Base-by-base conservation (phyloP, 1,284 basidiomycete species). In the Cutaneotrichosporon sp. region DNA sequence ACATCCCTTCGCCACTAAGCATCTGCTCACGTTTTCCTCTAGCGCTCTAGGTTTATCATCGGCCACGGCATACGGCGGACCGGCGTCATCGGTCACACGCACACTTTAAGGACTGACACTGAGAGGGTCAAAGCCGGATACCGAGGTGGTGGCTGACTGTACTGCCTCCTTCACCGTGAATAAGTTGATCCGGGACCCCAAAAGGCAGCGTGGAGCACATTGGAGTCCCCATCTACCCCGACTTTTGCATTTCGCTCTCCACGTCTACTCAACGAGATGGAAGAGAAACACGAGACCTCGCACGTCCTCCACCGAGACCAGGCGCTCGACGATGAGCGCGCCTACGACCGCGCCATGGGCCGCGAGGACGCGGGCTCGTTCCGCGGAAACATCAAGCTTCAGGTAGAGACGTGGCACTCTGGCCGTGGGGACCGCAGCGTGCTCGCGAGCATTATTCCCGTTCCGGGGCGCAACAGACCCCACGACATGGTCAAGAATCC, bases 401-500 rank as follows among this genome's bases (percentile, higher is more conserved):
- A 72, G 50, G 55, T 72, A 7, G 55, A 57, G 3, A 60, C 61
- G 17, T 72, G 70, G 70, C 70, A 71, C 39, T 65, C 63, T 7
- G 52, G 60, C 49, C 56, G 70, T 16, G 66, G 64, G 6, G 57
- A 64, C 58, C 60, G 59, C 33, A 59, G 60, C 1, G 62, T 71
- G 43, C 17, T 57, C 3, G 33, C 58, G 7, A 42, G 60, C 16
- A 65, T 70, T 52, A 59, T 70, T 41, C 70, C 70, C 5, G 43
- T 32, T 26, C 55, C 59, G 10, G 41, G 56, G 29, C 46, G 47
- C 16, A 41, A 46, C 10, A 17, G 37, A 8, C 33, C 38, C 4
- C 44, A 54, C 37, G 51, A 49, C 39, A 12, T 51, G 26, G 67
- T 68, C 25, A 62, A 61, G 50, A 76, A 76, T 58, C 67, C 73